These are phyloP conservation scores for Metschnikowia noctiluminum DNA, from an alignment of 805 yeast species.

Conservation along the genomic window DNA sequence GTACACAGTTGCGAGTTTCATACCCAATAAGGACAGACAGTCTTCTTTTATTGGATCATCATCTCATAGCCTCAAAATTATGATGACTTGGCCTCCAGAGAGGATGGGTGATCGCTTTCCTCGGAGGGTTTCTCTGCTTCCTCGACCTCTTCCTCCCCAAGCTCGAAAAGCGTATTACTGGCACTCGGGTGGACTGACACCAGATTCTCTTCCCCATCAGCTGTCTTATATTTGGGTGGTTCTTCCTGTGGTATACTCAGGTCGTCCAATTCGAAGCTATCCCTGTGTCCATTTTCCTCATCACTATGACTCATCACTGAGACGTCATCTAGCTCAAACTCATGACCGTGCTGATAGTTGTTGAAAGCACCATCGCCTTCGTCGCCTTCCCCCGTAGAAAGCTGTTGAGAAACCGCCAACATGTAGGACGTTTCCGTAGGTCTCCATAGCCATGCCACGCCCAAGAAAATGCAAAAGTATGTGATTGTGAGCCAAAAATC, in stretches of 20 bases:
- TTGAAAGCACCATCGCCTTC: conserved; percentile 19
- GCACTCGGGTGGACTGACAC: conserved; percentile 11
- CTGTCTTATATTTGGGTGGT: conserved; percentile 34
- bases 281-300: conserved; percentile 29
- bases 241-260: conserved; percentile 17
- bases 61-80: neutral
- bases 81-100: too few relatives aligned
- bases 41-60: neutral
- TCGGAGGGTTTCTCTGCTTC: conserved; percentile 5
- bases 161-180: conserved; percentile 38
- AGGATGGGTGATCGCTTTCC: neutral
- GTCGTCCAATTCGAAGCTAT: conserved; percentile 38
- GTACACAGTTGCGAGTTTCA: too few relatives aligned
- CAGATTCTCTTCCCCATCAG: conserved; percentile 13
- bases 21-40: too few relatives aligned
- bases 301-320: conserved; percentile 50
- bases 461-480: conserved; percentile 77
- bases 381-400: conserved; percentile 72
- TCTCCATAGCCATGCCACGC: conserved; percentile 91
- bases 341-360: conserved; percentile 43
- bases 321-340: conserved; percentile 58
- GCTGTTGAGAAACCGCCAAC: conserved; percentile 90
- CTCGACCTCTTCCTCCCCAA: conserved; percentile 36
- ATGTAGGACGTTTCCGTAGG: conserved; percentile 95
- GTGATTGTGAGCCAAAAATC: conserved; percentile 96